Evolutionary conservation across 129 eudicot genomes (phyloP), one percentile per base, ranked within the genome.

Genomic region (Arctium lappa): DNA sequence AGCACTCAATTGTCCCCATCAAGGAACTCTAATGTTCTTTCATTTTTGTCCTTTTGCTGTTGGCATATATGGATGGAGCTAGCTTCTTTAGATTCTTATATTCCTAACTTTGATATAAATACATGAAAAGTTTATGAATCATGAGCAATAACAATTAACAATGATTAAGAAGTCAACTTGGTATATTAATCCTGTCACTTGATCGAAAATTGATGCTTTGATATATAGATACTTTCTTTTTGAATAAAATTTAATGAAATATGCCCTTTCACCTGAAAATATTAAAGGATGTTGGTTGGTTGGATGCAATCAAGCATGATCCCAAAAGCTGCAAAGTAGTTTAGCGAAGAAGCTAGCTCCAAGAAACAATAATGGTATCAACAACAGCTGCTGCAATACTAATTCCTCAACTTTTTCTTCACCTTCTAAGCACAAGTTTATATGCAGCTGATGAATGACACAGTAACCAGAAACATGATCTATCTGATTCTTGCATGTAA

Each of bases 1-100:
- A 69, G 68, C 86, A 77, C 86, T 83, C 77, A 77, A 31, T 73
- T 38, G 78, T 50, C 86, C 78, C 34, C 76, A 82, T 69, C 77
- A 56, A 83, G 77, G 44, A 40, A 40, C 29, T 83, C 73, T 77
- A 53, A 22, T 56, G 12, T 82, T 69, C 46, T 37, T 71, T 77
- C 68, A 66, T 53, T 77, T 71, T 83, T 71, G 86, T 77, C 82
- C 75, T 70, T 83, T 73, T 77, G 79, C 62, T 74, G 33, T 77
- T 83, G 79, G 66, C 74, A 27, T 83, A 77, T 70, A 81, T 39
- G 72, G 56, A 76, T 77, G 82, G 78, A 77, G 66, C 72, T 77
- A 77, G 66, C 72, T 77, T 70, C 80, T 66, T 74, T 42, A 82
- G 56, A 37, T 65, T 63, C 86, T 48, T 72, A 76, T 69, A 76